phyloP scores from a whole-genome alignment of 306 rosid genomes.

The Prunus salicina region DNA sequence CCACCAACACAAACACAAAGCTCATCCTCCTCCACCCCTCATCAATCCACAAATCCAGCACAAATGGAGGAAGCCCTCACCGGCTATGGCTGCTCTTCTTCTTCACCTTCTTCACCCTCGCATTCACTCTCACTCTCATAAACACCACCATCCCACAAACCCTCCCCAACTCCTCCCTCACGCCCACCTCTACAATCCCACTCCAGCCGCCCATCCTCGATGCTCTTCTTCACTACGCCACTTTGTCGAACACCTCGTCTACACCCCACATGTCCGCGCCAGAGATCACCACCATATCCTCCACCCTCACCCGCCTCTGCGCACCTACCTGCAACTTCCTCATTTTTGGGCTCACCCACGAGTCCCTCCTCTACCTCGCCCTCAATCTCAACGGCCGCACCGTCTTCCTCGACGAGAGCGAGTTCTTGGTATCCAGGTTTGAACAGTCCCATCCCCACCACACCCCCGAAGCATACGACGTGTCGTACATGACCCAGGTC shows the following conservation, averaged over 20 bases:
- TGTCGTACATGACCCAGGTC: conserved; percentile 60
- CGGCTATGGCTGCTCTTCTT: conserved; percentile 63
- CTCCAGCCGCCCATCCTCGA: conserved; percentile 53
- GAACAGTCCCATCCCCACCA: conserved; percentile 66
- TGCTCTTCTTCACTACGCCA: conserved; percentile 77
- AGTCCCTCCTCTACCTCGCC: conserved; percentile 82
- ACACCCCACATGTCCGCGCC: conserved; percentile 1
- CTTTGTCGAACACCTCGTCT: not conserved
- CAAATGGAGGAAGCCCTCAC: conserved; percentile 6
- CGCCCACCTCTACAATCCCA: conserved; percentile 19
- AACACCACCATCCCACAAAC: conserved; percentile 37
- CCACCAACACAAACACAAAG: conserved; percentile 49
- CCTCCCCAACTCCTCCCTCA: conserved; percentile 14
- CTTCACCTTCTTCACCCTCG: conserved; percentile 52
- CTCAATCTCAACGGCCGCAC: conserved; percentile 71
- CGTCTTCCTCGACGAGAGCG: conserved; percentile 75
- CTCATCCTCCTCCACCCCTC: conserved; percentile 69
- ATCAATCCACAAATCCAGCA: conserved; percentile 39
- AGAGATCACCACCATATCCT: conserved; percentile 26
- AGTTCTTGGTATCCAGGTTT: conserved; percentile 63
- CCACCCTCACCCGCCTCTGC: conserved; percentile 35
- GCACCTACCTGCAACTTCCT: conserved; percentile 59
- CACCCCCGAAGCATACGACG: conserved; percentile 83
- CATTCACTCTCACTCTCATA: conserved; percentile 59
- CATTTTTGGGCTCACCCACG: conserved; percentile 84